Base-by-base conservation (phyloP, 306 rosid species). In the Inga oerstediana region DNA sequence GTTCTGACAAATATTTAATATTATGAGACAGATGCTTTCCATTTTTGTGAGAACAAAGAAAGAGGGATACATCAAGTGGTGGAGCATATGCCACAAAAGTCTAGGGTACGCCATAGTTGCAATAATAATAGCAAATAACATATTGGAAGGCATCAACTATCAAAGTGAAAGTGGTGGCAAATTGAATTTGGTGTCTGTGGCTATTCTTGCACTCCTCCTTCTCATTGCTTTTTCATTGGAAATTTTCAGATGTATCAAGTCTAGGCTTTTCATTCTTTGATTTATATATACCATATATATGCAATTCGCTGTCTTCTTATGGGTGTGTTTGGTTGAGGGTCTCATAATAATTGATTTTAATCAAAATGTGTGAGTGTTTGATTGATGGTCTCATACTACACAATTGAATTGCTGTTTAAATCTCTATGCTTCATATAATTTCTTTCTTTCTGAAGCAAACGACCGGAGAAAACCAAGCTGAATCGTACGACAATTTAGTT, bases 131-230 rank as follows among this genome's bases (percentile, higher is more conserved):
- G 87, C 85, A 24, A 78, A 3, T 24, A 24, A 84, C 74, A 87
- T 83, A 76, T 84, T 87, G 41, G 54, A 46, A 79, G 96, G 91
- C 70, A 82, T 88, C 56, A 84, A 76, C 17, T 74, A 85, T 13
- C 86, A 82, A 48, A 72, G 75, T 37, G 84, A 83, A 37, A 70
- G 80, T 15, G 72, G 81, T 12, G 72, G 85, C 20, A 81, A 76
- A 7, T 92, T 87, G 91, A 82, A 77, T 67, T 85, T 90, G 90
- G 48, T 32, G 72, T 89, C 88, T 71, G 87, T 80, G 13, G 88
- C 71, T 58, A 41, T 92, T 34, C 86, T 90, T 27, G 87, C 76
- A 30, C 71, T 49, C 70, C 84, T 92, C 46, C 82, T 59, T 14
- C 30, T 87, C 41, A 32, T 52, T 66, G 86, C 82, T 73, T 17